Evolutionary conservation across 2,329 filamentous ascomycete genomes (phyloP).

Genomic region (Penicillium rolfsii): DNA sequence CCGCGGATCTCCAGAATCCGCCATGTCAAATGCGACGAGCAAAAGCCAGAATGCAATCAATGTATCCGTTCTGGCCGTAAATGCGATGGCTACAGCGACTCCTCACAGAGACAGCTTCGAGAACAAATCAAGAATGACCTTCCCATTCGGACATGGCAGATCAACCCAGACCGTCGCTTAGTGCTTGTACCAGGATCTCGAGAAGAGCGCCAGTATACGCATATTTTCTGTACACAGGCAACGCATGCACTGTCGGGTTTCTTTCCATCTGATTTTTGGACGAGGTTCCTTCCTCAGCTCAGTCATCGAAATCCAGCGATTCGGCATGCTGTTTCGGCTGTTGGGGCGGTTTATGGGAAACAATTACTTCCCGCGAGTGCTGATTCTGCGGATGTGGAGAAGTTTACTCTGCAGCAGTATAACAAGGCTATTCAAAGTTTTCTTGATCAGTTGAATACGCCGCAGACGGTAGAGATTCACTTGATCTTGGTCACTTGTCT

Average conservation of each 20-base stretch:
- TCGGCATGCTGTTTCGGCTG: conserved; percentile 55
- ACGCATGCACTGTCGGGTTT: conserved; percentile 50
- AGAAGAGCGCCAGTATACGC: conserved; percentile 43
- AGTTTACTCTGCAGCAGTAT: conserved; percentile 53
- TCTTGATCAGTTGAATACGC: conserved; percentile 35
- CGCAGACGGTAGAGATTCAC: conserved; percentile 9
- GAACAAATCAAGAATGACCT: conserved; percentile 3
- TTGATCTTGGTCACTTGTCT: conserved; percentile 27
- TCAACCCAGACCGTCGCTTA: conserved; percentile 21
- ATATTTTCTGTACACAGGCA: conserved; percentile 48
- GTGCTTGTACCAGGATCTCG: conserved; percentile 30
- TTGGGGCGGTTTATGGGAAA: conserved; percentile 54
- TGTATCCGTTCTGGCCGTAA: conserved; percentile 59
- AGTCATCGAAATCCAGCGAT: conserved; percentile 52
- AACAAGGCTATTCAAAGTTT: conserved; percentile 52
- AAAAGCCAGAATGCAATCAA: conserved; percentile 56
- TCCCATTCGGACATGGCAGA: conserved; percentile 3
- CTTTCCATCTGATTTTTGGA: conserved; percentile 38
- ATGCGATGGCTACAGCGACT: conserved; percentile 58
- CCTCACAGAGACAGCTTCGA: conserved; percentile 19
- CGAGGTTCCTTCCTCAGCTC: conserved; percentile 51
- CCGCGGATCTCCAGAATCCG: conserved; percentile 48
- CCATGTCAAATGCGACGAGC: conserved; percentile 62
- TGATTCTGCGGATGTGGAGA: conserved; percentile 16
- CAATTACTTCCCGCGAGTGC: not conserved